Conservation (phyloP, 192 early-diverging fungal genomes). For the Radiomyces spectabilis region DNA sequence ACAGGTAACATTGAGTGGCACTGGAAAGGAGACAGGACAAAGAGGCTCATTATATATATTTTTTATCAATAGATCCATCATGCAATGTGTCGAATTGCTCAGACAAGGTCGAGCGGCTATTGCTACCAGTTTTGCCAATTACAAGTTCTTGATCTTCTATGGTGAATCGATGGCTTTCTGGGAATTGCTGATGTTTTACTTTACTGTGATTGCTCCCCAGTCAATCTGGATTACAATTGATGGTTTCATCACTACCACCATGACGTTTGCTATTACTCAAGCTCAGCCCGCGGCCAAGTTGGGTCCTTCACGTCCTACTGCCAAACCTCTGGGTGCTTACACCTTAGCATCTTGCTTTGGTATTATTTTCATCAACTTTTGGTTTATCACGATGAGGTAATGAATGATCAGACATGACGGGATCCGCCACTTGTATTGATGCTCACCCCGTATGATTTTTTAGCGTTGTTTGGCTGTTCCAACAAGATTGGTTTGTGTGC, state of each 20-base stretch:
- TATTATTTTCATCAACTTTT: constrained; percentile 61
- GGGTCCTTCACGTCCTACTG: constrained; percentile 58
- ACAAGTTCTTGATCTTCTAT: constrained; percentile 73
- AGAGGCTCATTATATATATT: background rate
- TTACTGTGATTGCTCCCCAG: constrained; percentile 63
- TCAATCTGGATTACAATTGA: constrained; percentile 73
- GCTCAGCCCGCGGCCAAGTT: constrained; percentile 50
- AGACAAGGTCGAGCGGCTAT: constrained; percentile 67
- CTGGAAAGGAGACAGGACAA: background rate
- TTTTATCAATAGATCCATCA: constrained; percentile 37
- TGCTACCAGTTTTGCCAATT: constrained; percentile 68
- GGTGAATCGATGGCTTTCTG: constrained; percentile 64
- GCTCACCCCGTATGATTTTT: background rate
- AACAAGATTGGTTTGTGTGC: constrained; percentile 69
- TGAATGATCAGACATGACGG: no score
- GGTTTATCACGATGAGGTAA: constrained; percentile 45
- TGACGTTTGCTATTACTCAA: constrained; percentile 62
- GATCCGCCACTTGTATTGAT: constrained; percentile 4
- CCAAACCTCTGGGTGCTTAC: constrained; percentile 64
- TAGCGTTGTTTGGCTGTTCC: constrained; percentile 55
- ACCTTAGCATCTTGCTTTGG: constrained; percentile 64
- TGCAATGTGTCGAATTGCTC: constrained; percentile 65
- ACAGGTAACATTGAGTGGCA: constrained; percentile 4
- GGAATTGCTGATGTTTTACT: constrained; percentile 66
- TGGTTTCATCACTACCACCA: constrained; percentile 47